A percentile compares a stretch with the other conserved stretches of the same genome.
These are phyloP conservation scores for Nothophaeocryptopus gaeumannii DNA, from an alignment of 2,329 filamentous ascomycete genomes.

Conservation along the genomic window DNA sequence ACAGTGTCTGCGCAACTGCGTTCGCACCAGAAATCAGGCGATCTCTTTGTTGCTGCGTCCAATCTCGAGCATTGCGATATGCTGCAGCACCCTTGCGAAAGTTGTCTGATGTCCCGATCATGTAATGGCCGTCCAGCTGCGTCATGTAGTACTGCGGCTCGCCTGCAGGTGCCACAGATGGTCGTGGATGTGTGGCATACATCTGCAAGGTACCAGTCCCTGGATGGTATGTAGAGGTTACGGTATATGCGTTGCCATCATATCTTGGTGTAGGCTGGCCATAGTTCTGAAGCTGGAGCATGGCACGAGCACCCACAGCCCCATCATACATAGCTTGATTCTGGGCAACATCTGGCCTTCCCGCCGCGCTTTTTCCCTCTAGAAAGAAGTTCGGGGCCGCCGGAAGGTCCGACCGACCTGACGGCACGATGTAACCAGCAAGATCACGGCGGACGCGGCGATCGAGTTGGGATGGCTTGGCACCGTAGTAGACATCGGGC, in stretches of 20 bases:
- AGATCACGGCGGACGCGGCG: slow-evolving; percentile 28
- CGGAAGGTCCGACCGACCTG: not conserved
- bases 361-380: not conserved
- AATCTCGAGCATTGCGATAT: slow-evolving; percentile 25
- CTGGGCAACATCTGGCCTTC: not conserved
- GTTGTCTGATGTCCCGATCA: slow-evolving; percentile 19
- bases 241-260: slow-evolving; percentile 26
- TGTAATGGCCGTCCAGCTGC: slow-evolving; percentile 15
- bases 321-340: not conserved
- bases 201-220: slow-evolving; percentile 20
- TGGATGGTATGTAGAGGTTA: slow-evolving; percentile 23
- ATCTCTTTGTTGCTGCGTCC: slow-evolving; percentile 24
- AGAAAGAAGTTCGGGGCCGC: slow-evolving; percentile 4
- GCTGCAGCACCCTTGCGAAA: slow-evolving; percentile 21
- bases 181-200: slow-evolving; percentile 26
- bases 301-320: slow-evolving; percentile 1
- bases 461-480: slow-evolving; percentile 28
- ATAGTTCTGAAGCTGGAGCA: slow-evolving; percentile 23
- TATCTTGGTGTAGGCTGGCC: slow-evolving; percentile 16
- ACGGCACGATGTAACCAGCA: slow-evolving; percentile 1
- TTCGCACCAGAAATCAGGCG: slow-evolving; percentile 17
- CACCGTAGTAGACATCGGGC: slow-evolving; percentile 38
- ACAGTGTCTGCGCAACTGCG: not conserved
- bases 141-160: slow-evolving; percentile 25
- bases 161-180: slow-evolving; percentile 9